phyloP scores from a whole-genome alignment of 2,329 filamentous ascomycete genomes.

The Beauveria scarabaeidicola region DNA sequence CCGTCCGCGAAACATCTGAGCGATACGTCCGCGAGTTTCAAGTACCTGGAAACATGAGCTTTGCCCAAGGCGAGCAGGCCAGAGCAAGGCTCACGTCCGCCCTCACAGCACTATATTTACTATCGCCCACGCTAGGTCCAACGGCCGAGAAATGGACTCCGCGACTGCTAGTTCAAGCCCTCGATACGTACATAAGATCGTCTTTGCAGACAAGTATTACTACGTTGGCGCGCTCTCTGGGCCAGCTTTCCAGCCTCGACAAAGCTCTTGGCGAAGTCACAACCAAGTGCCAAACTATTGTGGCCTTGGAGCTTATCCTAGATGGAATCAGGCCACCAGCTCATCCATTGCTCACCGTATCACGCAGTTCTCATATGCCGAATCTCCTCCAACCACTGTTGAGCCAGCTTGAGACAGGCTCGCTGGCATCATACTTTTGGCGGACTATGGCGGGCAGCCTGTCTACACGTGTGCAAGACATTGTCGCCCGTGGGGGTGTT shows the following conservation, averaged over 20 bases:
- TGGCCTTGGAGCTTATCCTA: conserved; percentile 77
- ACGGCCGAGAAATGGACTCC: conserved; percentile 54
- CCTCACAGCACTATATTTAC: conserved; percentile 66
- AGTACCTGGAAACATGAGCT: conserved; percentile 49
- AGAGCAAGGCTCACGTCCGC: conserved; percentile 67
- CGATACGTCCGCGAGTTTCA: conserved; percentile 78
- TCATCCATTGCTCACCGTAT: conserved; percentile 53
- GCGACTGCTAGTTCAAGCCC: conserved; percentile 60
- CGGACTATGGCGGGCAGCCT: conserved; percentile 74
- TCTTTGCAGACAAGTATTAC: conserved; percentile 72
- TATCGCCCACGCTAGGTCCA: conserved; percentile 57
- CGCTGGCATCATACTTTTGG: conserved; percentile 89
- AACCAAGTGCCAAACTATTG: conserved; percentile 78
- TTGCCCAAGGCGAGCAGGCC: conserved; percentile 62
- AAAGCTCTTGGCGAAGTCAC: conserved; percentile 74
- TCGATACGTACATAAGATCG: conserved; percentile 77
- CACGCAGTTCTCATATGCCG: conserved; percentile 25
- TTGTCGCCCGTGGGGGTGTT: conserved; percentile 73
- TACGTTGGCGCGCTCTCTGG: conserved; percentile 64
- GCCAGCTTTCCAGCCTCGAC: conserved; percentile 73
- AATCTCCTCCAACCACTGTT: conserved; percentile 66
- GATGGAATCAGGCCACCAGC: conserved; percentile 55
- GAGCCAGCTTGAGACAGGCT: conserved; percentile 74
- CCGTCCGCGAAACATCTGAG: conserved; percentile 64
- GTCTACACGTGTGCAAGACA: conserved; percentile 71